phyloP scores from a whole-genome alignment of 75 land plant genomes.

The Pseudotsuga menziesii region DNA sequence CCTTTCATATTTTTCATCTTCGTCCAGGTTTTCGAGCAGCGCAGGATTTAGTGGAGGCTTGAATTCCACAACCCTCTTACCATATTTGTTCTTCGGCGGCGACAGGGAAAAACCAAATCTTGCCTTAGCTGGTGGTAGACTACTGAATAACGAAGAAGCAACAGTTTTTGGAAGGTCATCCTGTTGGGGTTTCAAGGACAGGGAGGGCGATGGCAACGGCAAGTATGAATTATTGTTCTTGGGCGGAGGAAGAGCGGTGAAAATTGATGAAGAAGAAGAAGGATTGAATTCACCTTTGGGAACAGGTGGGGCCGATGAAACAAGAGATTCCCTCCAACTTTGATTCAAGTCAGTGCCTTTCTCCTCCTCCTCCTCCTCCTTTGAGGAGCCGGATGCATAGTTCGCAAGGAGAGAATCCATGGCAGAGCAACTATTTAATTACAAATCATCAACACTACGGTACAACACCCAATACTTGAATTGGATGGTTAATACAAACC shows the following conservation, averaged over 20 bases:
- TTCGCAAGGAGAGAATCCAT: constrained; percentile 86
- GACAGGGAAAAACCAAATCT: constrained; percentile 2
- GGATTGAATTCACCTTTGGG: constrained; percentile 16
- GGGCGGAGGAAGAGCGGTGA: constrained; percentile 54
- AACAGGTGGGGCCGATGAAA: neutral
- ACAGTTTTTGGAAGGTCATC: constrained; percentile 26
- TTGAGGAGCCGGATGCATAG: constrained; percentile 75
- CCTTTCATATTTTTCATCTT: constrained; percentile 22
- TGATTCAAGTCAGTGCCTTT: neutral
- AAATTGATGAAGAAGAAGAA: constrained; percentile 20
- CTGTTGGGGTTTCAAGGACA: constrained; percentile 23
- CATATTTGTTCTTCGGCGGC: neutral
- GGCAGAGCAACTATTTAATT: neutral
- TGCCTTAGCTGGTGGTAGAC: neutral
- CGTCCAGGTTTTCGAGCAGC: constrained; percentile 39
- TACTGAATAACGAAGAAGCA: constrained; percentile 3
- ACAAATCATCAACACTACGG: too few relatives aligned
- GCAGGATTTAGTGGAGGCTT: constrained; percentile 39
- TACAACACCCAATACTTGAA: too few relatives aligned
- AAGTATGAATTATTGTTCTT: constrained; percentile 9
- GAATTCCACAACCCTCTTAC: constrained; percentile 64
- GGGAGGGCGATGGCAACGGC: neutral
- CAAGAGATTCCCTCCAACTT: neutral
- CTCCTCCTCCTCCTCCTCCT: constrained; percentile 24
- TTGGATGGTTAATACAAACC: too few relatives aligned